These are phyloP conservation scores for Colletotrichum phormii DNA, from an alignment of 2,329 filamentous ascomycete genomes.

Conservation along the genomic window DNA sequence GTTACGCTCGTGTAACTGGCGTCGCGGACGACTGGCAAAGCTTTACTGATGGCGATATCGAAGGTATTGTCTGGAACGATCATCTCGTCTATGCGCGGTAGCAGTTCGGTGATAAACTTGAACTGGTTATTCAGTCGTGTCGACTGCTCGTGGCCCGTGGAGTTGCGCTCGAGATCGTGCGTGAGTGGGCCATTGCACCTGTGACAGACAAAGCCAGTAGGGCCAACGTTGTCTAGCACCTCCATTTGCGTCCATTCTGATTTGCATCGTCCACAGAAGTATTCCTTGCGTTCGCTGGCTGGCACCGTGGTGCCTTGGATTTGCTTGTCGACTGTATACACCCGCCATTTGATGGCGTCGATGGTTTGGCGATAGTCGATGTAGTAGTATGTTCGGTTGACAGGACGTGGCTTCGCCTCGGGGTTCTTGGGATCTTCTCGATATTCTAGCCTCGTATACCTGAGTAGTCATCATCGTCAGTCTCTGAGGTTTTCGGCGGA, in stretches of 20 bases:
- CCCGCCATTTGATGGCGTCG: slow-evolving; percentile 95
- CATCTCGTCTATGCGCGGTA: slow-evolving; percentile 81
- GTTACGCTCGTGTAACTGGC: slow-evolving; percentile 66
- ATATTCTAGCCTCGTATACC: slow-evolving; percentile 36
- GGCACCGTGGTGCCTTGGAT: slow-evolving; percentile 87
- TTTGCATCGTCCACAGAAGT: slow-evolving; percentile 83
- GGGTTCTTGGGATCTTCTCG: slow-evolving; percentile 38
- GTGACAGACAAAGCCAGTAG: slow-evolving; percentile 83
- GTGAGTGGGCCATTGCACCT: slow-evolving; percentile 76
- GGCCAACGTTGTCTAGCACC: slow-evolving; percentile 80
- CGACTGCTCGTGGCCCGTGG: slow-evolving; percentile 78
- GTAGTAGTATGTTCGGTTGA: slow-evolving; percentile 94
- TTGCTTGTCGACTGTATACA: slow-evolving; percentile 87
- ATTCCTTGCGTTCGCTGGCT: slow-evolving; percentile 90
- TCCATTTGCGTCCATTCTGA: slow-evolving; percentile 92
- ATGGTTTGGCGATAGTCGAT: slow-evolving; percentile 95
- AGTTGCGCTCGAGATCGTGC: slow-evolving; percentile 74
- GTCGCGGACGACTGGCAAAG: slow-evolving; percentile 74
- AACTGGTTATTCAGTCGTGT: slow-evolving; percentile 83
- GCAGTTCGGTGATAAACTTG: slow-evolving; percentile 79
- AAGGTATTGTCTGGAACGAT: slow-evolving; percentile 81
- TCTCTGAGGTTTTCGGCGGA: not conserved
- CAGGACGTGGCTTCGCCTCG: slow-evolving; percentile 83
- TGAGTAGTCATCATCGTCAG: slow-evolving; percentile 8
- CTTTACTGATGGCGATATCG: slow-evolving; percentile 73